A percentile compares a stretch with the other conserved stretches of the same genome.
Conservation (phyloP, 139 green algal species). For the Chlamydomonas urium region DNA sequence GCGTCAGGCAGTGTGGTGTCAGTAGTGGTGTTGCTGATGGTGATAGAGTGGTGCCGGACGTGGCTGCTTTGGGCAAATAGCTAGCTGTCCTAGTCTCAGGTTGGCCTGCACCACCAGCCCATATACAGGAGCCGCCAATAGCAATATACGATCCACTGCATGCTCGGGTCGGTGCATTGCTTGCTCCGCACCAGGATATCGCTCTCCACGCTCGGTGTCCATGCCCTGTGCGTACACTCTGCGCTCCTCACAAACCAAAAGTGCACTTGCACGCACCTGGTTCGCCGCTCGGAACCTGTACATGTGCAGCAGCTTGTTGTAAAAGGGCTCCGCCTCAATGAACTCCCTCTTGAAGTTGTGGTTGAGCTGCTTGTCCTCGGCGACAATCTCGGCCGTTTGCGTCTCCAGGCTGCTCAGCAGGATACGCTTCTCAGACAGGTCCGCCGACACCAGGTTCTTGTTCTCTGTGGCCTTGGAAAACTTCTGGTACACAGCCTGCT, state of each 20-base stretch:
- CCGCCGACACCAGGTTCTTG: not conserved
- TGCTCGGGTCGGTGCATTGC: no score
- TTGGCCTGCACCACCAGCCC: no score
- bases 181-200: no score
- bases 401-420: constrained; percentile 11
- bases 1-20: no score
- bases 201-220: no score
- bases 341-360: constrained; percentile 46
- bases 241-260: not conserved
- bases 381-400: constrained; percentile 1
- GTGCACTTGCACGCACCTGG: not conserved
- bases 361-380: constrained; percentile 36
- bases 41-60: no score
- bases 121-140: no score
- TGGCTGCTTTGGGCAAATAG: no score
- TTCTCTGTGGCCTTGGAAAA: not conserved
- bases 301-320: constrained; percentile 31
- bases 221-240: no score
- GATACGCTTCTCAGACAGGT: constrained; percentile 18
- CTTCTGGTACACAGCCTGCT: constrained; percentile 7
- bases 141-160: no score
- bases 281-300: constrained; percentile 23
- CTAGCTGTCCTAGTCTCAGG: no score
- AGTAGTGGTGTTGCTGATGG: no score
- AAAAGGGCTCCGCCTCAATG: constrained; percentile 23